Conservation (phyloP, 345 rosid species). For the Combretum micranthum region DNA sequence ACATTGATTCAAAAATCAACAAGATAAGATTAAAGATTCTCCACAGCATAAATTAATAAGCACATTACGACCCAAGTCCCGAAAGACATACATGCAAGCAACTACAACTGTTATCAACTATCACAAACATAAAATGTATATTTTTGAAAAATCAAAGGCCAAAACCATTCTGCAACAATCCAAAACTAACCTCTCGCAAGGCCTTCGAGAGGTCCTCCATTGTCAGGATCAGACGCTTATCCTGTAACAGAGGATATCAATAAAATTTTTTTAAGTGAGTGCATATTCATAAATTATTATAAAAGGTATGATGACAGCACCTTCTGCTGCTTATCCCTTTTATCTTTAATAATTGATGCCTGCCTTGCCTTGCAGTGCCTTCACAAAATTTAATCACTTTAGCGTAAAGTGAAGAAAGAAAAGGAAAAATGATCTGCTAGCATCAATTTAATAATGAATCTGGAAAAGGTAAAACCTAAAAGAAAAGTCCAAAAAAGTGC, state of each 20-base stretch:
- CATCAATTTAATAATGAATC: no score
- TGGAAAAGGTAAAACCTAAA: no score
- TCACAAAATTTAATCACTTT: conserved; percentile 1
- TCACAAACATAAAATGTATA: no score
- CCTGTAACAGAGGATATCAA: conserved; percentile 37
- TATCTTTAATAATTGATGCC: conserved; percentile 78
- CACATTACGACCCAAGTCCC: no score
- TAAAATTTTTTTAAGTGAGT: conserved; percentile 7
- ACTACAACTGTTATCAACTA: no score
- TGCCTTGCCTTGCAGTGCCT: conserved; percentile 97
- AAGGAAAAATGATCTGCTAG: no score
- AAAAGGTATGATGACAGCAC: conserved; percentile 17
- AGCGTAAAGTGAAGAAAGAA: no score
- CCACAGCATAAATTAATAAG: background rate
- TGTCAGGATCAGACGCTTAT: conserved; percentile 75
- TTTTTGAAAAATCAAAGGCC: background rate
- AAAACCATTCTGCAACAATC: background rate
- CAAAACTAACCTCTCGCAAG: conserved; percentile 54
- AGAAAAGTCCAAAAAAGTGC: no score
- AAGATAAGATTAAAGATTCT: conserved; percentile 4
- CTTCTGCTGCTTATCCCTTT: conserved; percentile 86
- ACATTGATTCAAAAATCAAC: conserved; percentile 6
- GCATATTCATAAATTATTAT: background rate
- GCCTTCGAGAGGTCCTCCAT: conserved; percentile 97
- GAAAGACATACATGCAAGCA: no score